phyloP scores from a whole-genome alignment of 345 rosid species.

The Luvunga scandens region DNA sequence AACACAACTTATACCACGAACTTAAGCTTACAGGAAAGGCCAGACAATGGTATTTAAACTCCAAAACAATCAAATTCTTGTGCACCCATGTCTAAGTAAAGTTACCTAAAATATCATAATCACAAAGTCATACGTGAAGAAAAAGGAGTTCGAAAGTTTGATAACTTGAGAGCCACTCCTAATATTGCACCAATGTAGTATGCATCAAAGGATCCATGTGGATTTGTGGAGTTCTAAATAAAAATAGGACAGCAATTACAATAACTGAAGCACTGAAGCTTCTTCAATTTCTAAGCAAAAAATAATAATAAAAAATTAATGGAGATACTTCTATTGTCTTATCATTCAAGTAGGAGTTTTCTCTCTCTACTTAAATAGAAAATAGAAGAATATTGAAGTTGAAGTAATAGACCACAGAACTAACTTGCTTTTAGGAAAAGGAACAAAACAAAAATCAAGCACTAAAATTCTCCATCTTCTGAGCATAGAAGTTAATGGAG shows the following conservation, averaged over 20 bases:
- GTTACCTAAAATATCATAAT: not conserved
- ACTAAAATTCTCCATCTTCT: not conserved
- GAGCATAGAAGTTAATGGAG: not conserved
- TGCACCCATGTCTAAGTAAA: not conserved
- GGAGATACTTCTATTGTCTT: not conserved
- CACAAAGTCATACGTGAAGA: not conserved
- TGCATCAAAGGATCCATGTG: not conserved
- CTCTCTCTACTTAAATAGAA: not conserved
- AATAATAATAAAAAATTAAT: too few relatives aligned
- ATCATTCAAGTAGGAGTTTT: not conserved
- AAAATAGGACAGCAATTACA: not conserved
- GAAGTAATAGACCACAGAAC: not conserved
- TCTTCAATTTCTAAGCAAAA: not conserved
- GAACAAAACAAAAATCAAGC: not conserved
- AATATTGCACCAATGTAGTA: not conserved
- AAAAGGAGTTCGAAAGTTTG: not conserved
- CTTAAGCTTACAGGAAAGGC: not conserved
- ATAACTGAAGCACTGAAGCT: not conserved
- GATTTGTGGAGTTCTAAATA: not conserved
- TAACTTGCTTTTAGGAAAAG: not conserved
- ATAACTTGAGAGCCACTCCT: not conserved
- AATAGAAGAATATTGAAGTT: not conserved
- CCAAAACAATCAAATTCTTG: not conserved
- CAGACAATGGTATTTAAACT: not conserved
- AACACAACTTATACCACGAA: not conserved